Conservation (phyloP, 2,329 filamentous ascomycete genomes). For the Ophiocordyceps camponoti-rufipedis region DNA sequence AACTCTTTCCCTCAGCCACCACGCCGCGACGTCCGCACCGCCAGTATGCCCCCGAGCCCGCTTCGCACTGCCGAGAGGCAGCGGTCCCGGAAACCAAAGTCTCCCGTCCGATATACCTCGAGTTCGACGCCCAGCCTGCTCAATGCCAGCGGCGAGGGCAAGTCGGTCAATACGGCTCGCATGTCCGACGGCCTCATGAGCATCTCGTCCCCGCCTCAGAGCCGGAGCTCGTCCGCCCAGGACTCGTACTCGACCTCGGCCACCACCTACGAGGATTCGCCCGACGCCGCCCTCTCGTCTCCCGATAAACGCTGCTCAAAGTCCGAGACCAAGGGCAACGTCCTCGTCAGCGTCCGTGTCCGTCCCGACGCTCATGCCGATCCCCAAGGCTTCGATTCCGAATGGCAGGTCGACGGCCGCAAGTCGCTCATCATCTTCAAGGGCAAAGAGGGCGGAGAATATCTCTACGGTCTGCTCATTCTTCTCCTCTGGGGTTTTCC, state of each 20-base stretch:
- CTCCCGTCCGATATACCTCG: slow-evolving; percentile 27
- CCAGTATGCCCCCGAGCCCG: slow-evolving; percentile 45
- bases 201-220: slow-evolving; percentile 68
- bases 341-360: slow-evolving; percentile 86
- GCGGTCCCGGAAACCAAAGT: slow-evolving; percentile 32
- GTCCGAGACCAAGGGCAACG: slow-evolving; percentile 73
- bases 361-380: slow-evolving; percentile 60
- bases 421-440: slow-evolving; percentile 66
- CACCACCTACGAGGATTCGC: slow-evolving; percentile 70
- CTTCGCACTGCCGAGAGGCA: slow-evolving; percentile 30
- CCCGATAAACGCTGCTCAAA: slow-evolving; percentile 32
- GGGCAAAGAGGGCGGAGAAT: slow-evolving; percentile 82
- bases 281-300: slow-evolving; percentile 27
- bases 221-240: slow-evolving; percentile 78
- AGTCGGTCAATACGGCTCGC: slow-evolving; percentile 47
- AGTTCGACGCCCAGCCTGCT: slow-evolving; percentile 50
- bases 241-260: slow-evolving; percentile 83
- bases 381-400: slow-evolving; percentile 47
- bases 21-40: slow-evolving; percentile 38
- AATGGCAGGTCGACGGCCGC: slow-evolving; percentile 85
- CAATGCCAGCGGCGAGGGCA: slow-evolving; percentile 62
- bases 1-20: slow-evolving; percentile 87
- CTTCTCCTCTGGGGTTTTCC: too few species aligned
- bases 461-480: slow-evolving; percentile 87
- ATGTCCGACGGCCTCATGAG: slow-evolving; percentile 61